A percentile compares a stretch with the other conserved stretches of the same genome.
phyloP scores from a whole-genome alignment of 352 stramenopile species.

The Phytophthora sp. region DNA sequence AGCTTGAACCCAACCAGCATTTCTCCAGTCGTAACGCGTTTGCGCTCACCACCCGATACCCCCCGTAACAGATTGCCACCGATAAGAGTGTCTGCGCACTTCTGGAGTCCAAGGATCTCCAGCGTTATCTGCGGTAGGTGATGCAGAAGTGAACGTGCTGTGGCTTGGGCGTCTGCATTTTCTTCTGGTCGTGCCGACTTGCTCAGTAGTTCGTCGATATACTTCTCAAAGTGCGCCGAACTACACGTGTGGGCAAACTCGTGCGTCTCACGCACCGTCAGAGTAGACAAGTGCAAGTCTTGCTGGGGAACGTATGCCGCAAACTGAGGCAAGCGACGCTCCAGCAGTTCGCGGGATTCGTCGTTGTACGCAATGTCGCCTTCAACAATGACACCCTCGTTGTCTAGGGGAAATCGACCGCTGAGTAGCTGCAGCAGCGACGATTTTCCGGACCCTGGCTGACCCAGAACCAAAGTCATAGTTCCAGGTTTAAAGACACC shows the following conservation, averaged over 20 bases:
- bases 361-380: constrained; percentile 48
- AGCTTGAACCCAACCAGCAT: constrained; percentile 82
- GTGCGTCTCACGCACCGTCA: constrained; percentile 84
- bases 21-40: constrained; percentile 88
- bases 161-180: constrained; percentile 33
- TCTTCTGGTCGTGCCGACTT: constrained; percentile 1
- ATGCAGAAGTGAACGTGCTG: constrained; percentile 29
- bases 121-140: constrained; percentile 40
- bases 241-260: constrained; percentile 90
- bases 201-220: constrained; percentile 51
- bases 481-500: constrained; percentile 50
- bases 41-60: constrained; percentile 89
- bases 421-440: constrained; percentile 49
- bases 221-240: constrained; percentile 33
- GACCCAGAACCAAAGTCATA: constrained; percentile 50
- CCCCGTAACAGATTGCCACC: constrained; percentile 55
- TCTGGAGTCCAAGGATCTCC: constrained; percentile 43
- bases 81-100: constrained; percentile 55
- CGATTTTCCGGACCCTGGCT: constrained; percentile 57
- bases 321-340: constrained; percentile 42
- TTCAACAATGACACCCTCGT: constrained; percentile 19
- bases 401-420: constrained; percentile 41
- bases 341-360: constrained; percentile 21
- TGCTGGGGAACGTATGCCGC: constrained; percentile 49
- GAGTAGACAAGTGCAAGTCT: constrained; percentile 59